phyloP scores from a whole-genome alignment of 352 stramenopile genomes.

The Globisporangium echinulatum region DNA sequence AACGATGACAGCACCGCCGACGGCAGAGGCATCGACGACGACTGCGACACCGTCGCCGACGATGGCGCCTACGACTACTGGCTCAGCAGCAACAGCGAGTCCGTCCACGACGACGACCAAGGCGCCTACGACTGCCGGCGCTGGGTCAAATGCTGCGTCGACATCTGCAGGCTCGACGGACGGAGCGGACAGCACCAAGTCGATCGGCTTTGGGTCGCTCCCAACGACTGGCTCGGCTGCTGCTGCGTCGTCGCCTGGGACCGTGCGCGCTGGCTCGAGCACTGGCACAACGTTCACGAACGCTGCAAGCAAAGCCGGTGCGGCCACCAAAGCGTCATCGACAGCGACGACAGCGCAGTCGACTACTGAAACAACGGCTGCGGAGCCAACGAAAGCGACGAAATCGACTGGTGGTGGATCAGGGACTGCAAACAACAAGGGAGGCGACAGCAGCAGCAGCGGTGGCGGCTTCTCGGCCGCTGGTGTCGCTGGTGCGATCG shows the following conservation, averaged over 20 bases:
- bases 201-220: slow-evolving; percentile 11
- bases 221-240: not conserved
- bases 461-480: slow-evolving; percentile 36
- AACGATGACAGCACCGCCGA: not conserved
- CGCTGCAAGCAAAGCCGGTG: not conserved
- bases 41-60: not conserved
- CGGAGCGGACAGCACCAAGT: not conserved
- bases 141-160: not conserved
- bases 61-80: not conserved
- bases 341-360: slow-evolving; percentile 1
- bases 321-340: not conserved
- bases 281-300: slow-evolving; percentile 16
- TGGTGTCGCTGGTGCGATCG: slow-evolving; percentile 49
- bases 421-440: slow-evolving; percentile 34
- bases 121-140: not conserved
- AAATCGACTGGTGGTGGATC: slow-evolving; percentile 6
- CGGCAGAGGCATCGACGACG: slow-evolving; percentile 4
- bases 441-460: not conserved
- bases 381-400: not conserved
- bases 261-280: slow-evolving; percentile 9
- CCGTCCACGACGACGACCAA: not conserved
- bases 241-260: slow-evolving; percentile 1
- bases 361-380: not conserved
- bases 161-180: not conserved
- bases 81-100: not conserved